These are phyloP conservation scores for Suillus clintonianus DNA, from an alignment of 768 basidiomycete species.

Conservation along the genomic window DNA sequence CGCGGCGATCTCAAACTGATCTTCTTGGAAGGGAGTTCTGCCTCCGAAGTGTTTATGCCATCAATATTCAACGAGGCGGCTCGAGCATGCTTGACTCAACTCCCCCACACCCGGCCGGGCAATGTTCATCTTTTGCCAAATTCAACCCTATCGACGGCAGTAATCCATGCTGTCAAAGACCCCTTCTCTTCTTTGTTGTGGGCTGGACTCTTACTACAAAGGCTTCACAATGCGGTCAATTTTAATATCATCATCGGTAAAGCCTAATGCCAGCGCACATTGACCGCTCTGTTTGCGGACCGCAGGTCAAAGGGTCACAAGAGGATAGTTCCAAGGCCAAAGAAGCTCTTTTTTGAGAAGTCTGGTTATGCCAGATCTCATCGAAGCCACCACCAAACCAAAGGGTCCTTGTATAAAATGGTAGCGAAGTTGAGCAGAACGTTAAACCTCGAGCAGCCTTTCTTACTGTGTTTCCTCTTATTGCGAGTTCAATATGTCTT, in stretches of 20 bases:
- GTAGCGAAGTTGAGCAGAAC: conserved; percentile 5
- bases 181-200: conserved; percentile 29
- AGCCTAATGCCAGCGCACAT: conserved; percentile 19
- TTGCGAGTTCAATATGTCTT: background rate
- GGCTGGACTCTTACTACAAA: conserved; percentile 23
- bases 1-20: conserved; percentile 34
- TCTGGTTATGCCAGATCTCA: conserved; percentile 10
- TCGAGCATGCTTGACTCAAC: background rate
- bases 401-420: conserved; percentile 28
- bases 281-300: conserved; percentile 14
- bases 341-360: conserved; percentile 7
- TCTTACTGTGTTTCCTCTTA: background rate
- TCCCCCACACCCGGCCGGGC: conserved; percentile 11
- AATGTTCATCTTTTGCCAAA: conserved; percentile 13
- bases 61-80: conserved; percentile 15
- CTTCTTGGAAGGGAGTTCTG: conserved; percentile 13
- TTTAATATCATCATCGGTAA: conserved; percentile 28
- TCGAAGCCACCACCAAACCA: conserved; percentile 21
- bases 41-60: conserved; percentile 13
- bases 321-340: conserved; percentile 13
- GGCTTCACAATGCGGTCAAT: conserved; percentile 22
- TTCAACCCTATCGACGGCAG: conserved; percentile 13
- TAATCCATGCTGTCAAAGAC: conserved; percentile 9
- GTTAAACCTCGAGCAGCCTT: conserved; percentile 5
- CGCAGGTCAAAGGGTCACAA: conserved; percentile 19